Evolutionary conservation across 2,329 filamentous ascomycete species (phyloP), one percentile per base, ranked within the genome.

Genomic region (Cytospora leucostoma): DNA sequence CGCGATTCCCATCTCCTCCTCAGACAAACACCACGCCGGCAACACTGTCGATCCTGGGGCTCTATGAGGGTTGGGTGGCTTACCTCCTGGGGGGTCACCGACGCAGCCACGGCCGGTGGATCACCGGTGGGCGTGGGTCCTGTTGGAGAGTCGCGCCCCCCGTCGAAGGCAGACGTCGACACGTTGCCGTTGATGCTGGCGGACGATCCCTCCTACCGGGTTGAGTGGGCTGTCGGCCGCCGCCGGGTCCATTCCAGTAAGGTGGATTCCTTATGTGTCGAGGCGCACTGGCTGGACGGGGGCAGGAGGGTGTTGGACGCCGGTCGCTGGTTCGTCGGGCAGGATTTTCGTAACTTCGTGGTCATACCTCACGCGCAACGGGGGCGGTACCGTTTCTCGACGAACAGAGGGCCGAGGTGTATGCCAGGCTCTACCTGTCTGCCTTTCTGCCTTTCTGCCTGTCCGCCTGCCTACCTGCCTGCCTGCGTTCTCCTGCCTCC

Each of bases 91-190:
- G 90, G 13, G 90, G 13, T 86, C 85, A 7, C 90, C 90, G 0
- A 84, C 84, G 1, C 81, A 81, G 32, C 82, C 80, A 67, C 62
- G 59, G 50, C 86, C 92, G 70, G 78, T 80, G 1, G 84, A 80
- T 0, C 79, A 84, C 0, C 75, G 76, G 7, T 78, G 80, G 38
- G 86, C 88, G 2, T 86, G 82, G 67, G 78, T 78, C 2, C 82
- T 87, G 70, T 88, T 92, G 84, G 89, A 93, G 68, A 93, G 68
- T 84, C 83, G 0, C 76, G n/a, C n/a, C n/a, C n/a, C n/a, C 93
- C 1, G 73, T 91, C 19, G 75, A 84, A 27, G 34, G 81, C 87
- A 34, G 90, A 93, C 73, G 81, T 93, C 21, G 72, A 83, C 33
- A 90, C 91, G 0, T 89, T 83, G 21, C 88, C 84, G 0, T 80